A percentile compares a stretch with the other conserved stretches of the same genome.
Evolutionary conservation across 2,329 filamentous ascomycete species (phyloP).

Genomic region (Eurotiales sp.): DNA sequence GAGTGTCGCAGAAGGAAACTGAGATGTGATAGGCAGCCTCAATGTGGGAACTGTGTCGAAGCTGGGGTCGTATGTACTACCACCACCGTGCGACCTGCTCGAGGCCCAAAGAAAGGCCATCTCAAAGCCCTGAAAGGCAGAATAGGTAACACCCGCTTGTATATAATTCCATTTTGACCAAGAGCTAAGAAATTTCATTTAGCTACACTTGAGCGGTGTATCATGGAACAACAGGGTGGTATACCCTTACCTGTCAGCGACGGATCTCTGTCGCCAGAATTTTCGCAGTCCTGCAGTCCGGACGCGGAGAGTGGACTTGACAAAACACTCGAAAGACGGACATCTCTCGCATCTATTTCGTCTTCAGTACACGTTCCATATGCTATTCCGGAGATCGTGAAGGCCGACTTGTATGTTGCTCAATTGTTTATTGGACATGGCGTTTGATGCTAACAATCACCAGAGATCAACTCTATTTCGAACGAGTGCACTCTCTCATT

Average conservation of each 20-base stretch:
- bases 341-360: conserved; percentile 1
- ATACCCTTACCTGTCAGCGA: conserved; percentile 16
- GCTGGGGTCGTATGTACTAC: conserved; percentile 26
- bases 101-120: conserved; percentile 88
- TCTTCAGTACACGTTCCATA: conserved; percentile 4
- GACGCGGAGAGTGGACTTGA: conserved; percentile 10
- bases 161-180: not conserved
- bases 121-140: conserved; percentile 57
- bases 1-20: conserved; percentile 91
- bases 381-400: conserved; percentile 14
- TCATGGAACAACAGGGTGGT: conserved; percentile 24
- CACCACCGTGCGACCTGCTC: conserved; percentile 38
- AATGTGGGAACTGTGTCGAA: conserved; percentile 77
- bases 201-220: conserved; percentile 26
- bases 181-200: not conserved
- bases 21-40: conserved; percentile 78
- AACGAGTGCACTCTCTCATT: conserved; percentile 78
- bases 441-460: not conserved
- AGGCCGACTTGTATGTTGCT: conserved; percentile 17
- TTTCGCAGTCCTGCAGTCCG: conserved; percentile 6
- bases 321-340: conserved; percentile 5
- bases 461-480: conserved; percentile 82
- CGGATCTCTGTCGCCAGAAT: conserved; percentile 10
- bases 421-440: not conserved
- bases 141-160: conserved; percentile 20